These are phyloP conservation scores for Tillandsia fasciculata DNA, from an alignment of 176 grass and related monocot species.

Conservation along the genomic window DNA sequence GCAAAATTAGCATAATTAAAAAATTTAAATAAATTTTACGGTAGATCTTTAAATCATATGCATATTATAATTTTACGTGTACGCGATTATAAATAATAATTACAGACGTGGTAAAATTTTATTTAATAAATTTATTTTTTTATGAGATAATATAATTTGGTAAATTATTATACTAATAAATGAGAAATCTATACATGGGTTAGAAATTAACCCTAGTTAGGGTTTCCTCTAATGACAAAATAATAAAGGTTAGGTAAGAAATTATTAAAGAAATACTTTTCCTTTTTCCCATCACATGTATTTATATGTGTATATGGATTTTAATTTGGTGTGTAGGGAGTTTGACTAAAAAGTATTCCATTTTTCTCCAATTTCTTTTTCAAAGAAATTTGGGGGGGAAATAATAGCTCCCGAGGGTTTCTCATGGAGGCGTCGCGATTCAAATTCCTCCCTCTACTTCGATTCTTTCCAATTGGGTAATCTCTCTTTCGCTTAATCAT, in stretches of 20 bases:
- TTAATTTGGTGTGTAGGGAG: constrained; percentile 2
- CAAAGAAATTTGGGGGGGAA: constrained; percentile 8
- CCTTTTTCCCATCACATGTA: constrained; percentile 5
- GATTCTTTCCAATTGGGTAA: constrained; percentile 19
- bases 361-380: not conserved
- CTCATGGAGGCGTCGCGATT: not conserved
- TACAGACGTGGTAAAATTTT: not conserved
- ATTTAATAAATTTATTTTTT: not conserved
- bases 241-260: constrained; percentile 17
- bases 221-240: not conserved
- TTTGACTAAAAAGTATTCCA: constrained; percentile 18
- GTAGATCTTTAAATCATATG: no score
- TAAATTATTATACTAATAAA: not conserved
- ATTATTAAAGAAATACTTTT: constrained; percentile 10
- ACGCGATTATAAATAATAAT: not conserved
- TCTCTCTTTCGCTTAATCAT: constrained; percentile 5
- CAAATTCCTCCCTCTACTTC: not conserved
- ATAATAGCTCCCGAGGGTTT: constrained; percentile 2
- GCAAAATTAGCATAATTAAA: no score
- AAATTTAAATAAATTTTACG: no score
- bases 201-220: constrained; percentile 9
- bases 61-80: not conserved
- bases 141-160: not conserved
- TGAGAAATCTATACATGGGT: not conserved
- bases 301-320: constrained; percentile 16